Conservation (phyloP, 164 flowering plant species). For the Magnolia kwangsiensis region DNA sequence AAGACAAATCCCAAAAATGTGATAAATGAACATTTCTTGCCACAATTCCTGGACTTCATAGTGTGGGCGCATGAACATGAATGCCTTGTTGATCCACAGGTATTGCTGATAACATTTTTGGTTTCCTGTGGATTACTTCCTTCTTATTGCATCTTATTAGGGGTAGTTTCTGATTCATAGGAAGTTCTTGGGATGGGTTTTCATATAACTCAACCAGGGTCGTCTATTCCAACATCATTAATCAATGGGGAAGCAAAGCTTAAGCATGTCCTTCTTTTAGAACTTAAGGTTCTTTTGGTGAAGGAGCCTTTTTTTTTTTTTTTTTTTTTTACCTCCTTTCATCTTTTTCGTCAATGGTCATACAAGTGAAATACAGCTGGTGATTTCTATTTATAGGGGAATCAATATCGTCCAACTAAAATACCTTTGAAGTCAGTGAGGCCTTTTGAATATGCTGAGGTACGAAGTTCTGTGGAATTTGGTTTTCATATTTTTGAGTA, state of each 20-base stretch:
- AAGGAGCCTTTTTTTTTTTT: not conserved
- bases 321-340: not conserved
- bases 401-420: conserved; percentile 95
- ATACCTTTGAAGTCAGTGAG: conserved; percentile 87
- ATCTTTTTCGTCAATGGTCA: not conserved
- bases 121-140: too few relatives aligned
- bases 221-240: conserved; percentile 94
- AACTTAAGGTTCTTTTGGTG: conserved; percentile 69
- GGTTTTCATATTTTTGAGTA: conserved; percentile 2
- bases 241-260: conserved; percentile 99
- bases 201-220: conserved; percentile 88
- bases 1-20: conserved; percentile 97
- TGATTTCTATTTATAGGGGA: conserved; percentile 51
- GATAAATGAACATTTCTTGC: conserved; percentile 94
- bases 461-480: conserved; percentile 13
- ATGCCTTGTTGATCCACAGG: conserved; percentile 60
- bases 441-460: conserved; percentile 95
- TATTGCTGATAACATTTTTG: too few relatives aligned
- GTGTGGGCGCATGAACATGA: conserved; percentile 99
- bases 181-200: too few relatives aligned
- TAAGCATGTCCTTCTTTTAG: conserved; percentile 91
- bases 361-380: not conserved
- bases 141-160: too few relatives aligned
- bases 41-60: conserved; percentile 86
- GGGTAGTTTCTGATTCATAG: too few relatives aligned